Evolutionary conservation across 805 yeast species (phyloP).

Genomic region (Diddensiella santjacobensis): DNA sequence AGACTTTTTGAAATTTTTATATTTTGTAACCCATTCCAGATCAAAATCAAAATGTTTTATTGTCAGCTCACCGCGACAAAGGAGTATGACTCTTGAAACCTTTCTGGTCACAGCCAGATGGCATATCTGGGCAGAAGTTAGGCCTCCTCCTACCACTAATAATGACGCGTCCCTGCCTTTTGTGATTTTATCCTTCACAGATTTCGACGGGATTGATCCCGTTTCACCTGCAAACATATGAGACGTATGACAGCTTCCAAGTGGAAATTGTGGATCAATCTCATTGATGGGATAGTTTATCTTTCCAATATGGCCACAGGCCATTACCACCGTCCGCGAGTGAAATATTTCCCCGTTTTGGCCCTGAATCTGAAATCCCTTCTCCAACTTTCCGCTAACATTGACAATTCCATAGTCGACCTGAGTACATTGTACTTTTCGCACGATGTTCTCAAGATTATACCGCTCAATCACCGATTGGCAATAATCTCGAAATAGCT

Average conservation of each 20-base stretch:
- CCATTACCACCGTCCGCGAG: conserved; percentile 24
- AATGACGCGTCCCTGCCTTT: not conserved
- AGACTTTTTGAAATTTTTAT: conserved; percentile 43
- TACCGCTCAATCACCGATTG: conserved; percentile 36
- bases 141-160: conserved; percentile 43
- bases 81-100: conserved; percentile 33
- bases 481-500: conserved; percentile 40
- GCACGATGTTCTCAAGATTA: conserved; percentile 31
- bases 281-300: conserved; percentile 12
- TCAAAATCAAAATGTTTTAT: conserved; percentile 48
- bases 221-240: conserved; percentile 12
- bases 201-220: conserved; percentile 9
- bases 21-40: conserved; percentile 49
- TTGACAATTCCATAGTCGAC: conserved; percentile 33
- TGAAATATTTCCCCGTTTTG: conserved; percentile 35
- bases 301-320: conserved; percentile 19
- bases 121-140: conserved; percentile 45
- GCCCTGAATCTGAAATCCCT: conserved; percentile 37
- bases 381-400: conserved; percentile 29
- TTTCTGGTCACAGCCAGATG: conserved; percentile 35
- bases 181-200: conserved; percentile 3
- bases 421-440: conserved; percentile 35
- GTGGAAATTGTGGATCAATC: conserved; percentile 6
- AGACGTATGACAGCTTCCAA: conserved; percentile 18
- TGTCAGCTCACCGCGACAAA: conserved; percentile 39